A percentile compares a stretch with the other conserved stretches of the same genome.
Conservation (phyloP, 345 rosid species). For the Lepidium didymum region DNA sequence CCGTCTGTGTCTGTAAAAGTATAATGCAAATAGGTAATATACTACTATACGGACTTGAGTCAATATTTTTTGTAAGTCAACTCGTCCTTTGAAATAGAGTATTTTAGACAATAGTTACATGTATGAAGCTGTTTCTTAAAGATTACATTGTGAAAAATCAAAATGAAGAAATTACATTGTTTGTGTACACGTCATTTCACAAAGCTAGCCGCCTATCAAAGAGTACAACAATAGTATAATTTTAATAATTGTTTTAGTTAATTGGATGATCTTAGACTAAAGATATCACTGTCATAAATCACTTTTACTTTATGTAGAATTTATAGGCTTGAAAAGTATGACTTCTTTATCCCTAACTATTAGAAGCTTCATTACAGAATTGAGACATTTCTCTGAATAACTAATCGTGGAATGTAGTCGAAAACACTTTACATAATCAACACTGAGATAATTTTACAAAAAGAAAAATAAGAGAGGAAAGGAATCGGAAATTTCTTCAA, state of each 20-base stretch:
- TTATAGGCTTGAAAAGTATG: not conserved
- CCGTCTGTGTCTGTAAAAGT: not conserved
- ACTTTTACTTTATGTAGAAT: not conserved
- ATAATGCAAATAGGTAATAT: conserved; percentile 9
- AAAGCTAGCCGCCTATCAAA: not conserved
- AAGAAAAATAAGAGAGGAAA: not conserved
- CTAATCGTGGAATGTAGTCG: not conserved
- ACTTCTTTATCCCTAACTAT: not conserved
- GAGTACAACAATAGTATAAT: not conserved
- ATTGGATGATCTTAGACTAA: not conserved
- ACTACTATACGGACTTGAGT: not conserved
- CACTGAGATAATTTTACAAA: not conserved
- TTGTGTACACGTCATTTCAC: not conserved
- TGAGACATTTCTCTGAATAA: not conserved
- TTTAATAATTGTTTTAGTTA: not conserved
- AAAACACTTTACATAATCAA: not conserved
- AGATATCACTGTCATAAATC: not conserved
- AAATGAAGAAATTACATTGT: not conserved
- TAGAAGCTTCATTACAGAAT: not conserved
- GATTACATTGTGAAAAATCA: not conserved
- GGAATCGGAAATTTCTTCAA: not conserved
- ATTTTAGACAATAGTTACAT: not conserved
- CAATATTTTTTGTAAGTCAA: conserved; percentile 10
- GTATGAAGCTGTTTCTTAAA: not conserved
- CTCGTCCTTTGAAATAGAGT: not conserved